Evolutionary conservation across 2,329 filamentous ascomycete genomes (phyloP).

Genomic region (Fusarium stilboides): DNA sequence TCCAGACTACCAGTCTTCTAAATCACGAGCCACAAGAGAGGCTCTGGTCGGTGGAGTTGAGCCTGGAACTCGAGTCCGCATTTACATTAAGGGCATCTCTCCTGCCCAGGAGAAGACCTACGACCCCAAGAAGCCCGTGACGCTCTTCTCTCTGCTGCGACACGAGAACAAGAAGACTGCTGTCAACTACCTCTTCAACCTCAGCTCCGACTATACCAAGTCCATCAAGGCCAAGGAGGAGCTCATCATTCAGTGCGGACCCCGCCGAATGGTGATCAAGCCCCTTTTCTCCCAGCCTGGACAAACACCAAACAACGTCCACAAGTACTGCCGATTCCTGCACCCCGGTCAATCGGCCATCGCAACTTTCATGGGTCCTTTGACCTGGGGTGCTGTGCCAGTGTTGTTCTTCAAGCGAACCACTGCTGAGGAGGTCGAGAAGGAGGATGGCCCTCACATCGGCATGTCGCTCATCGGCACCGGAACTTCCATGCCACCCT

Average conservation of each 20-base stretch:
- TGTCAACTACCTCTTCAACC: constrained; percentile 89
- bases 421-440: constrained; percentile 59
- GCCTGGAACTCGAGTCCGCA: constrained; percentile 85
- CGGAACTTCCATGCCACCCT: constrained; percentile 87
- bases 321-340: constrained; percentile 94
- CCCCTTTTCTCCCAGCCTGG: constrained; percentile 92
- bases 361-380: constrained; percentile 88
- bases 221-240: constrained; percentile 94
- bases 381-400: constrained; percentile 94
- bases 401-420: constrained; percentile 86
- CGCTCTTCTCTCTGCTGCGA: constrained; percentile 87
- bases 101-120: constrained; percentile 62
- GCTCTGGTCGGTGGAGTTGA: constrained; percentile 89
- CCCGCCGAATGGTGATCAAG: constrained; percentile 88
- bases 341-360: constrained; percentile 93
- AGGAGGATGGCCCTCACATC: constrained; percentile 60
- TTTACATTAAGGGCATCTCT: constrained; percentile 76
- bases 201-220: constrained; percentile 81
- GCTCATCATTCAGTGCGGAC: constrained; percentile 90
- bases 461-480: constrained; percentile 84
- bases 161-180: constrained; percentile 96
- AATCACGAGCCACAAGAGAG: constrained; percentile 83
- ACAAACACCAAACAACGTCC: constrained; percentile 94
- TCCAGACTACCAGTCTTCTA: constrained; percentile 89
- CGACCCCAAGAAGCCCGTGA: constrained; percentile 70